Evolutionary conservation across 2,329 filamentous ascomycete genomes (phyloP).

Genomic region (Decorospora gaudefroyi): DNA sequence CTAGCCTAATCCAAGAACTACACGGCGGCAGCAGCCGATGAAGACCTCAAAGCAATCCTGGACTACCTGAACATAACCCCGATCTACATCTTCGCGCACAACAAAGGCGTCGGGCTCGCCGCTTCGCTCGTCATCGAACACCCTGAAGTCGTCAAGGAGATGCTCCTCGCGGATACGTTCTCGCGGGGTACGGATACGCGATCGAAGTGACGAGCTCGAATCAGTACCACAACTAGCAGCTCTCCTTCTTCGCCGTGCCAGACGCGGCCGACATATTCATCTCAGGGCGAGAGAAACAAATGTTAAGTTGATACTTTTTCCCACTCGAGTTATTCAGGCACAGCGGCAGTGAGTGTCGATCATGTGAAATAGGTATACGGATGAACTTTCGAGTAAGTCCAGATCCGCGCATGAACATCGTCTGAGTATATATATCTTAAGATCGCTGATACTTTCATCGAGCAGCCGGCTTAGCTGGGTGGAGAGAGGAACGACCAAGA

Average conservation of each 20-base stretch:
- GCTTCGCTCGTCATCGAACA: constrained; percentile 22
- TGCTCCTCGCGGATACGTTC: background rate
- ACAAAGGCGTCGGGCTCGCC: constrained; percentile 54
- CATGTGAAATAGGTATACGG: constrained; percentile 49
- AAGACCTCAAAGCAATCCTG: constrained; percentile 30
- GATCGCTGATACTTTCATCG: too few species aligned
- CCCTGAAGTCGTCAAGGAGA: background rate
- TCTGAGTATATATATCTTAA: too few species aligned
- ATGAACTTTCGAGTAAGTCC: constrained; percentile 50
- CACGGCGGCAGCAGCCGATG: constrained; percentile 44
- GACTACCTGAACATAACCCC: constrained; percentile 34
- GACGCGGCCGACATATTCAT: constrained; percentile 56
- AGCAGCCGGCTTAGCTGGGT: too few species aligned
- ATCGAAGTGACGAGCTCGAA: constrained; percentile 41
- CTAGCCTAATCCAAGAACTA: constrained; percentile 50
- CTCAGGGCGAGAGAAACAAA: constrained; percentile 49
- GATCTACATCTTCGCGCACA: constrained; percentile 52
- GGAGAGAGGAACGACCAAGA: too few species aligned
- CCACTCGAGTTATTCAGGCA: constrained; percentile 52
- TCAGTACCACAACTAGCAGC: constrained; percentile 45
- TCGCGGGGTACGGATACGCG: background rate
- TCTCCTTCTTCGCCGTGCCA: constrained; percentile 54
- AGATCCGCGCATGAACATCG: too few species aligned
- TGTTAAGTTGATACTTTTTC: constrained; percentile 55
- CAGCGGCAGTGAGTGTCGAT: constrained; percentile 47